Evolutionary conservation across 371 early-diverging fungal species (phyloP).

Genomic region (Rhizopus stolonifer): DNA sequence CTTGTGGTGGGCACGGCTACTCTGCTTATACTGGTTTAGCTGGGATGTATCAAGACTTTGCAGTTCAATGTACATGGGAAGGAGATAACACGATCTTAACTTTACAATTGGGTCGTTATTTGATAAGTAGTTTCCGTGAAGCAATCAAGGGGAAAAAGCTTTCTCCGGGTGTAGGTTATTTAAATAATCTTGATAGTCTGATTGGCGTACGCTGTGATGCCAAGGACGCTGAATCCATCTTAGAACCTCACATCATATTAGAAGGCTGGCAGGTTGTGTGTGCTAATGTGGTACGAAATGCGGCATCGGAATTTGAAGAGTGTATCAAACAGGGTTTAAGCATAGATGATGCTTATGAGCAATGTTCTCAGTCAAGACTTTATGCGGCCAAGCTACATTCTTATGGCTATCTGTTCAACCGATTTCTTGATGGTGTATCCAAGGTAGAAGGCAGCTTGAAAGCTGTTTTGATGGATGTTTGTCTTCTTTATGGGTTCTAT

Average conservation of each 20-base stretch:
- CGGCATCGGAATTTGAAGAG: slow-evolving; percentile 76
- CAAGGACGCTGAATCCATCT: slow-evolving; percentile 56
- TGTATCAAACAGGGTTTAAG: slow-evolving; percentile 67
- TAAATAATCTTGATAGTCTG: slow-evolving; percentile 59
- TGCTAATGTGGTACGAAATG: slow-evolving; percentile 81
- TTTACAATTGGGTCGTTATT: slow-evolving; percentile 87
- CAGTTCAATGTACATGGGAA: slow-evolving; percentile 94
- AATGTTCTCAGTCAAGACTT: slow-evolving; percentile 81
- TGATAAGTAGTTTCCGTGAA: slow-evolving; percentile 80
- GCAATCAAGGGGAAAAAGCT: slow-evolving; percentile 74
- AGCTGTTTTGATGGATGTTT: slow-evolving; percentile 64
- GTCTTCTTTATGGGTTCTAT: slow-evolving; percentile 81
- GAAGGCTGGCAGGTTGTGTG: slow-evolving; percentile 86
- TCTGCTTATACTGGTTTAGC: slow-evolving; percentile 89
- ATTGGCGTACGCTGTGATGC: slow-evolving; percentile 56
- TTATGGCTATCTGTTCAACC: slow-evolving; percentile 82
- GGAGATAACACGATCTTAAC: slow-evolving; percentile 91
- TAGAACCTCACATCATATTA: slow-evolving; percentile 63
- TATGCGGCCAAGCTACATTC: slow-evolving; percentile 88
- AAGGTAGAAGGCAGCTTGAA: slow-evolving; percentile 48
- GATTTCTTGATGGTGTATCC: slow-evolving; percentile 77
- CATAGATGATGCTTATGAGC: slow-evolving; percentile 84
- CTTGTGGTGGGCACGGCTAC: slow-evolving; percentile 93
- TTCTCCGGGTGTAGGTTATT: slow-evolving; percentile 81
- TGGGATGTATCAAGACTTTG: slow-evolving; percentile 85